These are phyloP conservation scores for Rutstroemia sydowiana DNA, from an alignment of 2,329 filamentous ascomycete species.

Conservation along the genomic window DNA sequence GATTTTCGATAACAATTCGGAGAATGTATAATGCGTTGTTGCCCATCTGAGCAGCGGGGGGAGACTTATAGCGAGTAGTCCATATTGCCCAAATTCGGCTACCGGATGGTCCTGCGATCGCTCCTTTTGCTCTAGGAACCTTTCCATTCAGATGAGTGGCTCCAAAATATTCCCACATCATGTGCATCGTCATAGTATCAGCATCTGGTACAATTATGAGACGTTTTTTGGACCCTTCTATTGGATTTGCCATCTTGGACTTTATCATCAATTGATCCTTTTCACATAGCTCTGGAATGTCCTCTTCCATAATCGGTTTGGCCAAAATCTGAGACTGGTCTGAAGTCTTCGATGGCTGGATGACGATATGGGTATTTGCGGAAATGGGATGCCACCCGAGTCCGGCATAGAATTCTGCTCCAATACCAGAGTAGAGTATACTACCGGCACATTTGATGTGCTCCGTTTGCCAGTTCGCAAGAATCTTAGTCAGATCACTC, in stretches of 20 bases:
- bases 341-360: conserved; percentile 36
- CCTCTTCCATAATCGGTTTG: conserved; percentile 43
- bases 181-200: conserved; percentile 67
- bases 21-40: conserved; percentile 63
- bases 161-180: conserved; percentile 72
- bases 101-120: conserved; percentile 48
- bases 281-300: conserved; percentile 53
- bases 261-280: conserved; percentile 51
- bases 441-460: conserved; percentile 41
- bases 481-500: conserved; percentile 48
- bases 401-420: conserved; percentile 69
- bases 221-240: conserved; percentile 33
- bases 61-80: conserved; percentile 56
- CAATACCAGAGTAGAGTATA: conserved; percentile 78
- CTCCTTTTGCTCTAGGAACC: conserved; percentile 57
- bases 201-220: conserved; percentile 62
- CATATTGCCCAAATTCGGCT: conserved; percentile 64
- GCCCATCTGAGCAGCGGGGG: conserved; percentile 31
- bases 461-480: conserved; percentile 43
- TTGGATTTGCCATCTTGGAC: conserved; percentile 34
- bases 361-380: conserved; percentile 59
- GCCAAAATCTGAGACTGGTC: conserved; percentile 28
- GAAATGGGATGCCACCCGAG: conserved; percentile 68
- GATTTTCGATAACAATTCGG: conserved; percentile 56
- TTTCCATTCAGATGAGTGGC: conserved; percentile 51